Base-by-base conservation (phyloP, 1,139 yeast genomes). In the Geotrichum siamense region DNA sequence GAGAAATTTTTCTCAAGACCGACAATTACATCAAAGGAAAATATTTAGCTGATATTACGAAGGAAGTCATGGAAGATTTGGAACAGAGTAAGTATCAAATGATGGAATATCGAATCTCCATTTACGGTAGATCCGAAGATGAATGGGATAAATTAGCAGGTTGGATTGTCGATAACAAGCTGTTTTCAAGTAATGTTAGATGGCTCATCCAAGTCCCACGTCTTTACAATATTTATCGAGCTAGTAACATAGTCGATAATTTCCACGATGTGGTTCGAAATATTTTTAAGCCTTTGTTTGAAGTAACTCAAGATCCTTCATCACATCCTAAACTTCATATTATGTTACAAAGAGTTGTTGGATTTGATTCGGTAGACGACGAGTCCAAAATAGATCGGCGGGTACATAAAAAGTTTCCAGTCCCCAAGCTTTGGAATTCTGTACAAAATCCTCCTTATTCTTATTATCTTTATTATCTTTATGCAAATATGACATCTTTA, bases 311-410 rank as follows among this genome's bases (percentile, higher is more conserved):
- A 54, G 75, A 89, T 61, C 98, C 99, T 8, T 58, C 73, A 45
- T 72, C 81, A 2, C 93, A 89, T 64, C 98, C 98, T 12, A 91
- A 93, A 60, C 70, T 93, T 48, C 82, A 82, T 56, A 74, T 87
- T 1, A 87, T 93, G 62, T 68, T 93, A 54, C 94, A 87, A 65
- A 74, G 98, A 55, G 98, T 93, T 3, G 82, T 91, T 57, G 99
- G 99, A 0, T 91, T 93, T 63, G 99, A 93, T 63, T 86, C 96
- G 2, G 99, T 93, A 31, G 98, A 93, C 62, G 99, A 93, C 63
- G 99, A 93, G 64, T 85, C 96, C 20, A 93, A 93, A 64, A 75
- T 76, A 31, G 98, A 93, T 63, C 77, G 85, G 51, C 74, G 86
- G 45, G 73, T 82, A 58, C 87, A 80, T 55, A 79, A 77, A 51